phyloP scores from a whole-genome alignment of 306 rosid genomes.

The Malus sylvestris region DNA sequence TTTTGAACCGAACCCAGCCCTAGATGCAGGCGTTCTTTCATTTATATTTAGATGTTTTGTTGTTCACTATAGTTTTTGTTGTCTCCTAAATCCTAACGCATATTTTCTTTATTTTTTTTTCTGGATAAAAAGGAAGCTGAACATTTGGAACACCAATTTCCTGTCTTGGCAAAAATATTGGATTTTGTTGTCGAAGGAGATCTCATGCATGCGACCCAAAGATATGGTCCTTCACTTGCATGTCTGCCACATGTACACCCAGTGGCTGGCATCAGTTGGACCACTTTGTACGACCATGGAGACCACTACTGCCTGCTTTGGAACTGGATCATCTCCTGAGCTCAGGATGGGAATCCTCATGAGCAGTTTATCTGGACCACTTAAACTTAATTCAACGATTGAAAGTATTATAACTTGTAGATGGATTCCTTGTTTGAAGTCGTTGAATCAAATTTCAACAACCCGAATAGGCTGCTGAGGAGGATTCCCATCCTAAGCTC shows the following conservation, averaged over 20 bases:
- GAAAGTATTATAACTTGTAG: no score
- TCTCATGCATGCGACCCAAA: constrained; percentile 24
- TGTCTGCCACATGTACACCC: constrained; percentile 42
- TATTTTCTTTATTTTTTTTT: no score
- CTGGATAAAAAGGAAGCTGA: not conserved
- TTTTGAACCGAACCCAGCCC: no score
- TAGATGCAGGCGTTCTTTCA: not conserved
- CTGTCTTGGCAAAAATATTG: not conserved
- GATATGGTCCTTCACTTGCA: constrained; percentile 33
- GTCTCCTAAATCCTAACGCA: not conserved
- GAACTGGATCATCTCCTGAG: no score
- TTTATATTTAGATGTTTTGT: not conserved
- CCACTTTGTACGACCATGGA: constrained; percentile 26
- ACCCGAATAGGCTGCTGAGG: fast-evolving
- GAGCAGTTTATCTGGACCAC: fast-evolving
- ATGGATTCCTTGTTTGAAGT: no score
- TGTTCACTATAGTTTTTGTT: not conserved
- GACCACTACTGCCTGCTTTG: constrained; percentile 18
- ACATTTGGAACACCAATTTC: not conserved
- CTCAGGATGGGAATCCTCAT: no score
- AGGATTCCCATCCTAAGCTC: no score
- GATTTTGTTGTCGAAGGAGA: constrained; percentile 31
- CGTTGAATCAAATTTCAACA: no score
- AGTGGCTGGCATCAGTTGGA: constrained; percentile 24
- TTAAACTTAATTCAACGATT: no score